These are phyloP conservation scores for Apiosordaria backusii DNA, from an alignment of 495 filamentous ascomycete species.

Conservation along the genomic window DNA sequence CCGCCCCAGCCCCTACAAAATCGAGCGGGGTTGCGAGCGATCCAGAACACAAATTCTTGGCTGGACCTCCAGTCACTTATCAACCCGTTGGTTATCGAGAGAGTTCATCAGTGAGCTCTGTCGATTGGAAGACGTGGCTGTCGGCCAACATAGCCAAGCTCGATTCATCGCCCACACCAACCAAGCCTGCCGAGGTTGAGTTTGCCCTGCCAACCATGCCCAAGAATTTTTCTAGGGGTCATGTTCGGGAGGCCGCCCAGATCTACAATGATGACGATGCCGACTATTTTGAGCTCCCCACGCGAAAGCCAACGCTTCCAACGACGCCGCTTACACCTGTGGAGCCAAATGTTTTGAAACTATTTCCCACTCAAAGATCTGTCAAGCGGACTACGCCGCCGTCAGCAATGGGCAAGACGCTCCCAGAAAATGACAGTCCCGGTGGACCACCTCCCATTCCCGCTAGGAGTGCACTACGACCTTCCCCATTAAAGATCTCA, in stretches of 20 bases:
- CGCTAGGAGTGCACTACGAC: constrained; percentile 27
- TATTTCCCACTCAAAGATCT: constrained; percentile 15
- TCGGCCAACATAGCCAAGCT: constrained; percentile 50
- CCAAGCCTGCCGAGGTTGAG: constrained; percentile 30
- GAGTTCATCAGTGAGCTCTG: constrained; percentile 42
- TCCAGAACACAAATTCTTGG: neutral
- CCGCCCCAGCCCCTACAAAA: neutral
- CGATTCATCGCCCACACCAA: constrained; percentile 33
- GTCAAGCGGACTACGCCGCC: constrained; percentile 22
- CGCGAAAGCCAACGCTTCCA: constrained; percentile 21
- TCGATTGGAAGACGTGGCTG: constrained; percentile 54
- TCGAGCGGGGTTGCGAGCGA: neutral
- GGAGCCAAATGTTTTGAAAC: constrained; percentile 28
- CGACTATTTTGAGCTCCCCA: constrained; percentile 15
- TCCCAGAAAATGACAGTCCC: constrained; percentile 11
- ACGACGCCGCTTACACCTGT: constrained; percentile 22
- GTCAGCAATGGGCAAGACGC: constrained; percentile 5
- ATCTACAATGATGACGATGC: constrained; percentile 50
- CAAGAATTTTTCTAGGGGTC: constrained; percentile 35
- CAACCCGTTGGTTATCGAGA: constrained; percentile 31
- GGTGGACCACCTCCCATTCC: constrained; percentile 26
- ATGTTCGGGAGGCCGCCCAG: constrained; percentile 60
- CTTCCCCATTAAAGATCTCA: constrained; percentile 22
- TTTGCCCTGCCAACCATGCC: constrained; percentile 39
- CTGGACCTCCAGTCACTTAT: constrained; percentile 18